phyloP scores from a whole-genome alignment of 768 basidiomycete species.

The Mycena chlorophos region DNA sequence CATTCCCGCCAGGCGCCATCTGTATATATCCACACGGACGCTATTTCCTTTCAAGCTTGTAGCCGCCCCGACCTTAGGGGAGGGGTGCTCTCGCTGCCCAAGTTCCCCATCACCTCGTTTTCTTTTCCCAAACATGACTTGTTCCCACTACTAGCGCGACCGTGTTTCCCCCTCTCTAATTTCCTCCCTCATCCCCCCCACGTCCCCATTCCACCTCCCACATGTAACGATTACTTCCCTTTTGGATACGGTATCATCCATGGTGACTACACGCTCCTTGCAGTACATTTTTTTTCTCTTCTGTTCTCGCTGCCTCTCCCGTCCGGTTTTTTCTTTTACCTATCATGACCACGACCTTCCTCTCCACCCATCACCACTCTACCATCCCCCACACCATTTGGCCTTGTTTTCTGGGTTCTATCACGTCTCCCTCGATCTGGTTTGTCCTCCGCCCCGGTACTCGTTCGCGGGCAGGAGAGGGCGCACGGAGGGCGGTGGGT shows the following conservation, averaged over 20 bases:
- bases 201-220: conserved; percentile 1
- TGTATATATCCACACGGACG: conserved; percentile 20
- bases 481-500: not conserved
- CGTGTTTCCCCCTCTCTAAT: not conserved
- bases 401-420: not conserved
- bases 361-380: not conserved
- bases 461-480: not conserved
- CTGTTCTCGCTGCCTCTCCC: not conserved
- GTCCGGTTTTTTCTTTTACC: not conserved
- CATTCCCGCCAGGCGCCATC: conserved; percentile 10
- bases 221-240: not conserved
- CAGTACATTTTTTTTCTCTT: not conserved
- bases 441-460: not conserved
- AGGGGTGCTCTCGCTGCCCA: conserved; percentile 16
- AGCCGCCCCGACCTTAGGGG: conserved; percentile 1
- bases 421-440: not conserved
- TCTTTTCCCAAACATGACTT: not conserved
- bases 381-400: not conserved
- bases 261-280: not conserved
- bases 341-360: not conserved
- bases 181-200: not conserved
- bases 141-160: not conserved
- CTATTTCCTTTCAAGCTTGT: conserved; percentile 18
- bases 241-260: not conserved
- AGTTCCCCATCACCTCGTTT: conserved; percentile 5